Percentiles rank a stretch among this genome's conserved stretches.
phyloP scores from a whole-genome alignment of 2,329 filamentous ascomycete genomes.

The Aspergillus tanneri region DNA sequence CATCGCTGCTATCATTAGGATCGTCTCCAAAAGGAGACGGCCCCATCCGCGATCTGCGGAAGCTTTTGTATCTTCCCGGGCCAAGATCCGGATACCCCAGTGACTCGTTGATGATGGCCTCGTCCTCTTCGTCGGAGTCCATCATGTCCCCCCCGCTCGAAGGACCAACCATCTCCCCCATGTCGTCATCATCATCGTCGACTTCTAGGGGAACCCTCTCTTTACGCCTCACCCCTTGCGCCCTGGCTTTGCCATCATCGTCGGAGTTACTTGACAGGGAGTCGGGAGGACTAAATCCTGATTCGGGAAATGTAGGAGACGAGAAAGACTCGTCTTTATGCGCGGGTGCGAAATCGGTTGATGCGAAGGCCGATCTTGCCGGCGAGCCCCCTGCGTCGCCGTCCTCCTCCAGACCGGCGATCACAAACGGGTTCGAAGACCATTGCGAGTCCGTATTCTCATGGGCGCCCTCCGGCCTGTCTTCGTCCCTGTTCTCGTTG shows the following conservation, averaged over 20 bases:
- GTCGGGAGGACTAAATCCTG: conserved; percentile 41
- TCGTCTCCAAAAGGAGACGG: conserved; percentile 38
- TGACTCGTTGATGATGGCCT: conserved; percentile 60
- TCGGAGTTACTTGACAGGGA: conserved; percentile 45
- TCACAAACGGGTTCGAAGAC: conserved; percentile 40
- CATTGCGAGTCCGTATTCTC: conserved; percentile 30
- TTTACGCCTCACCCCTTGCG: conserved; percentile 40
- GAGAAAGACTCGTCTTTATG: conserved; percentile 30
- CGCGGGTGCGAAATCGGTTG: conserved; percentile 31
- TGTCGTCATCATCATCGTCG: conserved; percentile 53
- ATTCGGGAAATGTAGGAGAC: conserved; percentile 38
- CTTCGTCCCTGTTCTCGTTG: conserved; percentile 27
- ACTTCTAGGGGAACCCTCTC: conserved; percentile 58
- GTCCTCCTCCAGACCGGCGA: conserved; percentile 39
- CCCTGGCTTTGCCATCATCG: conserved; percentile 38
- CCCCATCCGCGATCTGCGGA: conserved; percentile 32
- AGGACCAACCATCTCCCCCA: conserved; percentile 50
- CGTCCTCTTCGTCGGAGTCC: conserved; percentile 55
- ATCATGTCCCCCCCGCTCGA: conserved; percentile 46
- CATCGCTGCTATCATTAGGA: conserved; percentile 48
- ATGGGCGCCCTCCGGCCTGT: conserved; percentile 13
- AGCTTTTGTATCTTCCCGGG: conserved; percentile 43
- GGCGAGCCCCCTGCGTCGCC: conserved; percentile 23
- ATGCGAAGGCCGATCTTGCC: conserved; percentile 29
- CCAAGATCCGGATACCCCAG: conserved; percentile 68